Base-by-base conservation (phyloP, 2,329 filamentous ascomycete genomes). In the Thielaviopsis euricoi region DNA sequence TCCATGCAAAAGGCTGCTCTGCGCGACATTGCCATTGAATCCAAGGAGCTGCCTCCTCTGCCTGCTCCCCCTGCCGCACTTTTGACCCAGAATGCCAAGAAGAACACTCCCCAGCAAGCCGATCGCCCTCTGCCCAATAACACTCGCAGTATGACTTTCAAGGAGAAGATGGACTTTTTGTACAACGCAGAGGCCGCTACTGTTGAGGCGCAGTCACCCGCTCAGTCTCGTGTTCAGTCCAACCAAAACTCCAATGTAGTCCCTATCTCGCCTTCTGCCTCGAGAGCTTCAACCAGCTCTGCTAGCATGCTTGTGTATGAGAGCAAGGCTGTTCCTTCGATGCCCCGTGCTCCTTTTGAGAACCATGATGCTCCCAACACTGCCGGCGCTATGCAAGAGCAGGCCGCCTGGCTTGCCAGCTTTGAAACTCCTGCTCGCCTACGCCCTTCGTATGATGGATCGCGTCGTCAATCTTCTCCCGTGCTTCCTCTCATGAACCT, bases 81-180 rank as follows among this genome's bases (percentile, higher is more conserved):
- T 17, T 9, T 54, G 37, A 51, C 53, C 21, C 50, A 52, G 7
- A 21, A 29, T 22, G 17, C 9, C 40, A 52, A 54, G 55, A 48
- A 33, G 7, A 52, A 6, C 25, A 51, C 53, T 26, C 43, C 53
- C 3, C 7, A 64, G 67, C 17, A 63, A 69, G 6, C 43, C 17
- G 59, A 66, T 46, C 66, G 74, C 17, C 69, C 77, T 19, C 69
- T 72, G 6, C 74, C 76, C 2, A 80, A 79, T 60, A 67, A 77
- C 60, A 79, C 76, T 2, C 75, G 74, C 66, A 80, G 76, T 64
- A 81, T 80, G 78, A 79, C 76, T 0, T 74, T 79, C 61, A 71
- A 80, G 55, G 78, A 81, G 63, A 81, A 80, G 65, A 77, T 81
- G 68, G 68, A 71, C 1, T 65, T 79, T 5, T 66, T 81, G 23